Evolutionary conservation across 2,329 filamentous ascomycete species (phyloP).

Genomic region (Xylariaceae sp.): DNA sequence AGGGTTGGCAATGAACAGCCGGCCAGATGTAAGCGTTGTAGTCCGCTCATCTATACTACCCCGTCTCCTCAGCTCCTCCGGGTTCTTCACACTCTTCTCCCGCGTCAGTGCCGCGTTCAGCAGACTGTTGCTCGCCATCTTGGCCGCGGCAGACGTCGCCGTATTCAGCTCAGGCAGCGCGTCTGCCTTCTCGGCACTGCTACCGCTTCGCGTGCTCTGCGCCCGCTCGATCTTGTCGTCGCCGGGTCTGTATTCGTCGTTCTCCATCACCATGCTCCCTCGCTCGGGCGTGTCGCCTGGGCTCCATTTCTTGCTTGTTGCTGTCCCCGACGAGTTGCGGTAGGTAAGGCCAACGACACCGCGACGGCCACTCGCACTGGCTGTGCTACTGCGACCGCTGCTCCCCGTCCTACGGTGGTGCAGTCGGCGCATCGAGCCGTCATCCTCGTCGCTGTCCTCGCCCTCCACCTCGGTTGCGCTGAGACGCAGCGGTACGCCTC

Average conservation of each 20-base stretch:
- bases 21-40: conserved; percentile 66
- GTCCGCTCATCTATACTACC: conserved; percentile 83
- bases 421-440: conserved; percentile 43
- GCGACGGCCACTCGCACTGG: conserved; percentile 48
- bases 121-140: conserved; percentile 55
- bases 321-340: conserved; percentile 46
- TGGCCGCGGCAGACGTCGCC: conserved; percentile 32
- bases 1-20: conserved; percentile 83
- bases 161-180: conserved; percentile 50
- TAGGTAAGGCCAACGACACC: conserved; percentile 40
- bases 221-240: conserved; percentile 30
- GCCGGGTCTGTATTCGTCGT: conserved; percentile 29
- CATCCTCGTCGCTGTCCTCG: conserved; percentile 76
- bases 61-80: conserved; percentile 68
- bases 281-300: conserved; percentile 54
- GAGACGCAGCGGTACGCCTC: conserved; percentile 83
- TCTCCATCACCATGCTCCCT: conserved; percentile 47
- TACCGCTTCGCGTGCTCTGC: conserved; percentile 49
- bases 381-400: conserved; percentile 68
- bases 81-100: conserved; percentile 62
- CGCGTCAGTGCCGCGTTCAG: conserved; percentile 54
- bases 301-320: conserved; percentile 43
- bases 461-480: conserved; percentile 95
- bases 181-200: conserved; percentile 58
- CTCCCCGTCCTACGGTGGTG: conserved; percentile 70